Percentiles rank a stretch among this genome's conserved stretches.
Evolutionary conservation across 2,329 filamentous ascomycete genomes (phyloP).

Genomic region (Annulohypoxylon truncatum): DNA sequence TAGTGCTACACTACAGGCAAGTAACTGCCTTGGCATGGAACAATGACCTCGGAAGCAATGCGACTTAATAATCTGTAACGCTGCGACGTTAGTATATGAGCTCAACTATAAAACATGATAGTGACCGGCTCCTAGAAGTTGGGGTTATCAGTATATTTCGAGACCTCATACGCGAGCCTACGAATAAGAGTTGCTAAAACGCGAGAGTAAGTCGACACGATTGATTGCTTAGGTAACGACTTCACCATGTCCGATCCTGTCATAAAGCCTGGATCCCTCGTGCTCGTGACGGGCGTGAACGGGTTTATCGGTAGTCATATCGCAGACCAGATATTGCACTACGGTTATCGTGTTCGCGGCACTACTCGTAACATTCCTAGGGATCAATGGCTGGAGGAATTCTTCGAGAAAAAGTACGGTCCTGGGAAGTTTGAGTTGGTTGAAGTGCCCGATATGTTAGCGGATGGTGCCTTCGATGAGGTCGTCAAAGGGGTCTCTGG

Average conservation of each 20-base stretch:
- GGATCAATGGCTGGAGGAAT: constrained; percentile 35
- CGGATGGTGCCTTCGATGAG: constrained; percentile 32
- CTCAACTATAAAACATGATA: not conserved
- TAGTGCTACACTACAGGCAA: not conserved
- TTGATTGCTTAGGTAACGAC: not conserved
- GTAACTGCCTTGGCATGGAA: not conserved
- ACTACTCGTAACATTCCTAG: constrained; percentile 33
- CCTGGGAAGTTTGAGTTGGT: constrained; percentile 35
- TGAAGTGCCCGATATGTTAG: constrained; percentile 34
- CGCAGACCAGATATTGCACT: constrained; percentile 52
- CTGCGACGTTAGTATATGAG: not conserved
- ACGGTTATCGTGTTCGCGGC: constrained; percentile 58
- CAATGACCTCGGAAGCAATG: not conserved
- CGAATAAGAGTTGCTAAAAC: not conserved
- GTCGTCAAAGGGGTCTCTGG: constrained; percentile 36
- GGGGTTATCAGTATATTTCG: not conserved
- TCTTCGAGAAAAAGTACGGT: constrained; percentile 40
- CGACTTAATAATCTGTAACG: not conserved
- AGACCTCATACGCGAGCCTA: not conserved
- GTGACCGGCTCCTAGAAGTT: not conserved
- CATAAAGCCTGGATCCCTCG: constrained; percentile 44
- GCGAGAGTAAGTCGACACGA: not conserved
- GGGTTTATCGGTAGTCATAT: constrained; percentile 57
- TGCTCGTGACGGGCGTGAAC: constrained; percentile 57
- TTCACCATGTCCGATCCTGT: not conserved